Percentiles rank a stretch among this genome's conserved stretches.
phyloP scores from a whole-genome alignment of 495 filamentous ascomycete genomes.

The Cercophora sp. region DNA sequence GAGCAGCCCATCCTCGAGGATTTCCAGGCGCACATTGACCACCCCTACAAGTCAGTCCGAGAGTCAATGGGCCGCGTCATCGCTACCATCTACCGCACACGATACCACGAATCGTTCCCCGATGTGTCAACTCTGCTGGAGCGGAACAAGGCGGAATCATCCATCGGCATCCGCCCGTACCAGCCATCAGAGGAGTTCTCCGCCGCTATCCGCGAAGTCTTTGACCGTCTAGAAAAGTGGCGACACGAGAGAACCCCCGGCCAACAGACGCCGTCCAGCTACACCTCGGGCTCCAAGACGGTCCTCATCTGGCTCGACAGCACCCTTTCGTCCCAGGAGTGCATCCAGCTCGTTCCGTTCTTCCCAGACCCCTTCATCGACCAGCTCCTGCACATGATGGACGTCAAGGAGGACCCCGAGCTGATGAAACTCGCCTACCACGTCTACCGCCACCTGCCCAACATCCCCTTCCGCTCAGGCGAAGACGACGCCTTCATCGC shows the following conservation, averaged over 20 bases:
- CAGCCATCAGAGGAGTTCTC: conserved; percentile 69
- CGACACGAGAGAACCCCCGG: conserved; percentile 77
- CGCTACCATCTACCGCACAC: conserved; percentile 78
- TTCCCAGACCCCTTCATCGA: conserved; percentile 87
- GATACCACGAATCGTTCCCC: conserved; percentile 88
- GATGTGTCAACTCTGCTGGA: conserved; percentile 71
- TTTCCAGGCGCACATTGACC: conserved; percentile 87
- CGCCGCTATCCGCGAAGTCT: conserved; percentile 68
- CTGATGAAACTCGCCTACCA: conserved; percentile 93
- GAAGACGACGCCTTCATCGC: conserved; percentile 80
- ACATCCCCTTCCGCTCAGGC: conserved; percentile 86
- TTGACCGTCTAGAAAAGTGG: conserved; percentile 81
- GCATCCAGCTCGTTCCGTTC: conserved; percentile 84
- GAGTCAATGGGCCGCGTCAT: conserved; percentile 91
- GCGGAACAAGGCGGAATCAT: conserved; percentile 70
- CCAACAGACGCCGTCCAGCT: conserved; percentile 87
- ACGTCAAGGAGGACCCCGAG: conserved; percentile 97
- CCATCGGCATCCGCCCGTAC: conserved; percentile 84
- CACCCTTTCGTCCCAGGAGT: conserved; percentile 86
- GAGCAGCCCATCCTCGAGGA: conserved; percentile 85
- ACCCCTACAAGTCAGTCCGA: conserved; percentile 94
- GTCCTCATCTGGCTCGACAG: conserved; percentile 93
- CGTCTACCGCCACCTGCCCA: conserved; percentile 94
- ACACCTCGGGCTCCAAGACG: conserved; percentile 94
- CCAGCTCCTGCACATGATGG: conserved; percentile 98